These are phyloP conservation scores for Chimonanthus praecox DNA, from an alignment of 164 flowering plant genomes.

Conservation along the genomic window DNA sequence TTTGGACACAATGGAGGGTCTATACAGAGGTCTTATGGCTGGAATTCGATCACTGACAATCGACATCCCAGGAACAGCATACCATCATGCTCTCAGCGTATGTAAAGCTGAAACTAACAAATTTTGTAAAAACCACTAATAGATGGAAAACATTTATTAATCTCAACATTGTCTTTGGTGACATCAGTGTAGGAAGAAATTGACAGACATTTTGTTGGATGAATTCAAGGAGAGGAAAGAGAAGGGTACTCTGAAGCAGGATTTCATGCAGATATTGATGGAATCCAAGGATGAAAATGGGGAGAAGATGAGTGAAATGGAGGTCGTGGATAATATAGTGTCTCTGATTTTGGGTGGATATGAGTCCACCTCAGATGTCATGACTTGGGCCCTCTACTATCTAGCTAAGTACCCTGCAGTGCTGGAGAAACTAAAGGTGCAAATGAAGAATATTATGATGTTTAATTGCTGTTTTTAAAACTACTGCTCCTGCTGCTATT, in stretches of 20 bases:
- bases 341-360: slow-evolving; percentile 16
- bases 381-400: slow-evolving; percentile 18
- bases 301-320: slow-evolving; percentile 8
- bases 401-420: slow-evolving; percentile 14
- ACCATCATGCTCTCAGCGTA: slow-evolving; percentile 15
- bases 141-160: neutral
- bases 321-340: slow-evolving; percentile 12
- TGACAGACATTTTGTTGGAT: slow-evolving; percentile 6
- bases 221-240: slow-evolving; percentile 13
- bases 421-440: slow-evolving; percentile 14
- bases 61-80: slow-evolving; percentile 16
- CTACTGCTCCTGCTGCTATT: neutral
- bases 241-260: slow-evolving; percentile 3
- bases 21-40: slow-evolving; percentile 18
- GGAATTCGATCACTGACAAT: slow-evolving; percentile 16
- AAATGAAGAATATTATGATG: slow-evolving; percentile 1
- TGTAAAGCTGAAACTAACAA: neutral
- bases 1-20: slow-evolving; percentile 8
- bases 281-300: slow-evolving; percentile 17
- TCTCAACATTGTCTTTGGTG: neutral
- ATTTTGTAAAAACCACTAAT: neutral
- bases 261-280: slow-evolving; percentile 13
- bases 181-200: slow-evolving; percentile 14
- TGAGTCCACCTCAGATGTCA: slow-evolving; percentile 18
- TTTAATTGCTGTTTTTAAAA: neutral